phyloP scores from a whole-genome alignment of 371 early-diverging fungal species.

The Apophysomyces elegans region DNA sequence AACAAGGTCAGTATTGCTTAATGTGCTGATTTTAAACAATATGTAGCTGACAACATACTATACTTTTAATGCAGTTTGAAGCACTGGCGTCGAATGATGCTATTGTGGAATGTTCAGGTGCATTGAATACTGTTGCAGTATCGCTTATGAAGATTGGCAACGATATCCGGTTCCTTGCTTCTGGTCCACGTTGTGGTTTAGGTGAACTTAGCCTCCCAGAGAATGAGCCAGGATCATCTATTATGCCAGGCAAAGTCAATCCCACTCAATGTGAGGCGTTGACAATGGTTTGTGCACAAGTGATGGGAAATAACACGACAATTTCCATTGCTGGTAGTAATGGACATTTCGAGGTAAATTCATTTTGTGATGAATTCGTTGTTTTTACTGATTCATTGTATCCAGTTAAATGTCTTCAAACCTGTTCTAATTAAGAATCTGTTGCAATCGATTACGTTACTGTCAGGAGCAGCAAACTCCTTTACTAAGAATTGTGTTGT shows the following conservation, averaged over 20 bases:
- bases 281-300: constrained; percentile 98
- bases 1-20: constrained; percentile 70
- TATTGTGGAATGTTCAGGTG: constrained; percentile 92
- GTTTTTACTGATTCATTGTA: too few species aligned
- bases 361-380: neutral
- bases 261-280: constrained; percentile 98
- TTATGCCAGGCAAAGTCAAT: constrained; percentile 98
- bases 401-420: constrained; percentile 94
- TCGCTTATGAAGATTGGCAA: constrained; percentile 98
- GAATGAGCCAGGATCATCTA: constrained; percentile 97
- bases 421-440: constrained; percentile 95
- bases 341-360: constrained; percentile 90
- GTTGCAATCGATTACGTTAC: constrained; percentile 84
- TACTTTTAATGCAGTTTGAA: constrained; percentile 70
- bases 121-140: constrained; percentile 89
- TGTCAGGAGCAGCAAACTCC: constrained; percentile 84
- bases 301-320: constrained; percentile 95
- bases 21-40: neutral
- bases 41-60: neutral
- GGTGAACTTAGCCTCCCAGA: constrained; percentile 94
- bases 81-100: constrained; percentile 97
- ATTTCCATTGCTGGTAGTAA: constrained; percentile 89
- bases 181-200: constrained; percentile 96
- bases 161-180: constrained; percentile 93
- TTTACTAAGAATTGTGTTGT: constrained; percentile 92